A percentile compares a stretch with the other conserved stretches of the same genome.
phyloP scores from a whole-genome alignment of 345 rosid genomes.

The Gossypium longicalyx region DNA sequence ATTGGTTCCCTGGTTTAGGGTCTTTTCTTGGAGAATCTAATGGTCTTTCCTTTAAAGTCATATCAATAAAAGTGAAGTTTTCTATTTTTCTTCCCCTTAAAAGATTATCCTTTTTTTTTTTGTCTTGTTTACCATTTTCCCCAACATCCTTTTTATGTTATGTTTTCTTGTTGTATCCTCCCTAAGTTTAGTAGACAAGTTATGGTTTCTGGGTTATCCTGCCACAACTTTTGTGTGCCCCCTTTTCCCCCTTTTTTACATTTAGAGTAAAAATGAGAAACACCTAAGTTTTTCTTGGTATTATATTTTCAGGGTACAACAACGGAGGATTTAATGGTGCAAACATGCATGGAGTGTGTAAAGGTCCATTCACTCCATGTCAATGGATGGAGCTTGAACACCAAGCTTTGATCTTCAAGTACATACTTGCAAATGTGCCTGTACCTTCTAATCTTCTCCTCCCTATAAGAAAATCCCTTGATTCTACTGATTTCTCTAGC shows the following conservation, averaged over 20 bases:
- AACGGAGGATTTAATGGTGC: constrained; percentile 33
- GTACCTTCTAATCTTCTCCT: constrained; percentile 69
- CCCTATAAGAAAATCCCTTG: constrained; percentile 72
- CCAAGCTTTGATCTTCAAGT: constrained; percentile 89
- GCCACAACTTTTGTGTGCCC: constrained; percentile 11
- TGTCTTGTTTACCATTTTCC: not conserved
- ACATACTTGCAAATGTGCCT: constrained; percentile 70
- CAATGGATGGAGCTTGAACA: constrained; percentile 97
- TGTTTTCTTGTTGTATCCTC: constrained; percentile 18
- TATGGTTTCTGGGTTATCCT: constrained; percentile 11
- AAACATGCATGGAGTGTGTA: constrained; percentile 34
- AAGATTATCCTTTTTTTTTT: not conserved
- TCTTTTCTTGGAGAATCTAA: constrained; percentile 30
- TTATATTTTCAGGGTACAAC: constrained; percentile 33
- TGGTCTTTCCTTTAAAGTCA: constrained; percentile 24
- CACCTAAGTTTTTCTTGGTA: not conserved
- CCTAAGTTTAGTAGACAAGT: constrained; percentile 22
- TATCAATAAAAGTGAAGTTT: constrained; percentile 26
- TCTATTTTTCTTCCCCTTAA: not conserved
- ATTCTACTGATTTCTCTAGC: constrained; percentile 42
- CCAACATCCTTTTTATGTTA: not conserved
- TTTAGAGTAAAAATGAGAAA: not conserved
- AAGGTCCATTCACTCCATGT: constrained; percentile 58
- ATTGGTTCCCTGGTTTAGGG: constrained; percentile 18
- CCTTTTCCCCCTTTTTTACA: not conserved